Evolutionary conservation across 192 early-diverging fungal species (phyloP), one percentile per base, ranked within the genome.

Genomic region (Allomyces arbusculus): DNA sequence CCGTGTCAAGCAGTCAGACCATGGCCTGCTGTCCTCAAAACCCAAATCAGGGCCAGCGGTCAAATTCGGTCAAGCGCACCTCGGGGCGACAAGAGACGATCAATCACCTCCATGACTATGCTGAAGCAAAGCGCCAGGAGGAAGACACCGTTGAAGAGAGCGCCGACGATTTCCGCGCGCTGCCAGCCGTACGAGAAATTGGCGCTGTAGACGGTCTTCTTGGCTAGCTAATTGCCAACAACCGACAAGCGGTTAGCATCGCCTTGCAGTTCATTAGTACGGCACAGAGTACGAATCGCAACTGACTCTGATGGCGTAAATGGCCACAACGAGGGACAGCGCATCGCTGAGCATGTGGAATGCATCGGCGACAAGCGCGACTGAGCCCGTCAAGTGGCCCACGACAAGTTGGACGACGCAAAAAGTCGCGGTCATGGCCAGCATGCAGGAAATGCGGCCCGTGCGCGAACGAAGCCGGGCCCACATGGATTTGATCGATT

Each of bases 301-400:
- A 40, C 33, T 0, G 33, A 40, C 33, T 7, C 8, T 40, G 33
- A 40, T 40, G 7, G 33, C 33, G 33, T 40, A 40, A 40, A 40
- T 40, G 33, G 86, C 90, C 62, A 95, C 85, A 28, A 84, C 69
- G 65, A 90, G 79, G 45, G 82, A 80, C 16, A 91, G 71, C 12
- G 91, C 76, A 75, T 91, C 91, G 61, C 83, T 87, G 55, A 91
- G 75, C 91, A 93, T 92, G 74, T 95, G 92, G 80, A 91, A 95
- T n/a, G 87, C 86, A 75, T 95, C 92, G 3, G 91, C 91, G 44
- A 95, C 77, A 24, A 95, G 80, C 0, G 91, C 86, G 40, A 95
- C 76, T 22, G 90, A 92, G 33, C 79, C 78, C 0, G 85, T 82
- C 62, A 78, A 69, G 67, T 88, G 85, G 8, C 92, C 92, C 58